Evolutionary conservation across 768 basidiomycete genomes (phyloP), one percentile per base, ranked within the genome.

Genomic region (Mycena chlorophos): DNA sequence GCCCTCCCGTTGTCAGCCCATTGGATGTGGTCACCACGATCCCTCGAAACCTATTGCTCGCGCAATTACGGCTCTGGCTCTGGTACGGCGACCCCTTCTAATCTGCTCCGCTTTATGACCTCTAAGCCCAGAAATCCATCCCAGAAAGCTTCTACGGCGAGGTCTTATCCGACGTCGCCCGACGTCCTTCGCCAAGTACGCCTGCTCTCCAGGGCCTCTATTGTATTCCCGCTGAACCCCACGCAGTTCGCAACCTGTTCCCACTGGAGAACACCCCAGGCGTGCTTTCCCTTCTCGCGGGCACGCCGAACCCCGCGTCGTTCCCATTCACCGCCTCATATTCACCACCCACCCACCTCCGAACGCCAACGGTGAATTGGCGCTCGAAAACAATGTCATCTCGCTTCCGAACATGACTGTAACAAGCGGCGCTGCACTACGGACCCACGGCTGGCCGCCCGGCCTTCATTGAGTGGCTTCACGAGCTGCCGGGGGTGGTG

Each of bases 301-400:
- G 96, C 25, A 94, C 95, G 70, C 96, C 96, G 4, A 95, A 96
- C 65, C 79, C 86, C 6, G 75, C 79, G n/a, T 89, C 91, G 19
- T 98, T 98, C 74, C 96, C 96, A 1, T 91, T 98, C 74, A 85
- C 86, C 2, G 87, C 0, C 74, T 98, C 62, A 85, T 80, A 52
- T 84, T 91, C 69, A 82, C 76, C 2, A 77, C 84, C 3, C 73
- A 78, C 83, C 12, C 82, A 81, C 2, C 69, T 66, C 22, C 71
- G 75, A 56, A 52, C 30, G 50, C 22, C 4, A n/a, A n/a, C n/a
- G 60, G 46, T 1, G 20, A 45, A n/a, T 1, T 19, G 3, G 25
- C 17, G 10, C 58, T 64, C 19, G 67, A 77, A 51, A 81, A 85
- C 28, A 72, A 73, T 2, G 68, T 75, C 0, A 67, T 94, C 47